Evolutionary conservation across 2,329 filamentous ascomycete species (phyloP), one percentile per base, ranked within the genome.

Genomic region (Elsinoe batatas): DNA sequence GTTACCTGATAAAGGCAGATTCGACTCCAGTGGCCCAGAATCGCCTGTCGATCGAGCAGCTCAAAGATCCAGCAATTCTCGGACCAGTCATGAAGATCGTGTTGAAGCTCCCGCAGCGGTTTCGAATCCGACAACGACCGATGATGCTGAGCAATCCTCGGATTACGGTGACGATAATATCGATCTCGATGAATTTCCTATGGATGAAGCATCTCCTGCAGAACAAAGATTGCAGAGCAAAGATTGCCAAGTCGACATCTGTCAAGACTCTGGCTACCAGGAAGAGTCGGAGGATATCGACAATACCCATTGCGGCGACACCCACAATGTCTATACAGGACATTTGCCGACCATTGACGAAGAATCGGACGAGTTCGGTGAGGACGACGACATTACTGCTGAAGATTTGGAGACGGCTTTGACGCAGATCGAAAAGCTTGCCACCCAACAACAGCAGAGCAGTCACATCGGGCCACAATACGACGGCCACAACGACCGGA

Each of bases 321-420:
- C 22, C 5, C 20, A 37, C 3, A 44, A 42, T 18, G 32, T 18
- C n/a, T 18, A 32, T 20, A 40, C 46, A 49, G 38, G 47, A 38
- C 36, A 53, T 17, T 17, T 54, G 43, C 55, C 18, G 38, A 60
- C 50, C n/a, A 58, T 61, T 20, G 47, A 62, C 54, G 61, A 61
- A 17, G 61, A 63, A 8, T 59, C 61, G 36, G 74, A 76, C 53
- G 74, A 76, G 35, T 76, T 76, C 62, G 74, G 63, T 5, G 69
- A 74, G 55, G 74, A 74, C 35, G 71, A 75, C 50, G 73, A 76
- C 54, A 61, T 79, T 5, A 77, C 81, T 61, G 75, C 72, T 3
- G 81, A 79, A 57, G 79, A 81, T 62, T 66, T 84, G 51, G 77
- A 83, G 59, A 74, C 80, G 17, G 57, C 55, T 5, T 58, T 58